Conservation (phyloP, 73 alveolate species). For the Tetrahymena malaccensis region DNA sequence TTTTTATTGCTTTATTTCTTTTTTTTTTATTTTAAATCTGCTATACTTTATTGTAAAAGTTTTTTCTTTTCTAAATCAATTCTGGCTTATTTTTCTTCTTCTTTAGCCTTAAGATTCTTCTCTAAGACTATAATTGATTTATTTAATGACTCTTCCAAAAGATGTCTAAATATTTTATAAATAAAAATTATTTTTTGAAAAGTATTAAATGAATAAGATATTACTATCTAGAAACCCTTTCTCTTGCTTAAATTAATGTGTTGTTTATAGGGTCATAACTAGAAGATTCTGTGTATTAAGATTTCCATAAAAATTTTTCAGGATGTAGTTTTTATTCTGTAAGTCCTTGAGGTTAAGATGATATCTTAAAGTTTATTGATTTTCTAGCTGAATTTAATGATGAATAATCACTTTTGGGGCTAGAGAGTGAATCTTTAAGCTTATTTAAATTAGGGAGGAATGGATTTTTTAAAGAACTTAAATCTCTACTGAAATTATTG, state of each 20-base stretch:
- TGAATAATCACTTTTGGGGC: neutral
- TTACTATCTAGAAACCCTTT: neutral
- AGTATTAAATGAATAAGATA: neutral
- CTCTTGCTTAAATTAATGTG: neutral
- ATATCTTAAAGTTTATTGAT: neutral
- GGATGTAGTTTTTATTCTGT: neutral
- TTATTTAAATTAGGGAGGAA: neutral
- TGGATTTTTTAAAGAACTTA: neutral
- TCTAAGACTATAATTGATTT: neutral
- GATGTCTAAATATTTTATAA: neutral
- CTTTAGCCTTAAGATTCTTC: neutral
- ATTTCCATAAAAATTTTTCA: neutral
- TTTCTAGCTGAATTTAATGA: neutral
- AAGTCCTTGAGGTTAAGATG: neutral
- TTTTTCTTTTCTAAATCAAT: neutral
- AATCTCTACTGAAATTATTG: neutral
- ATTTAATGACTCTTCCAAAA: neutral
- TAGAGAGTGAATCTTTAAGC: neutral
- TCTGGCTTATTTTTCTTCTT: neutral
- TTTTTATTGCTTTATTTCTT: neutral
- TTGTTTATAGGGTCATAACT: neutral
- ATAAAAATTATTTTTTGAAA: neutral
- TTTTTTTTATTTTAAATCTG: neutral
- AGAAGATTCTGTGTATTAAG: neutral
- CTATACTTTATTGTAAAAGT: neutral